Conservation (phyloP, 768 basidiomycete genomes). For the Termitomyces titanicus region DNA sequence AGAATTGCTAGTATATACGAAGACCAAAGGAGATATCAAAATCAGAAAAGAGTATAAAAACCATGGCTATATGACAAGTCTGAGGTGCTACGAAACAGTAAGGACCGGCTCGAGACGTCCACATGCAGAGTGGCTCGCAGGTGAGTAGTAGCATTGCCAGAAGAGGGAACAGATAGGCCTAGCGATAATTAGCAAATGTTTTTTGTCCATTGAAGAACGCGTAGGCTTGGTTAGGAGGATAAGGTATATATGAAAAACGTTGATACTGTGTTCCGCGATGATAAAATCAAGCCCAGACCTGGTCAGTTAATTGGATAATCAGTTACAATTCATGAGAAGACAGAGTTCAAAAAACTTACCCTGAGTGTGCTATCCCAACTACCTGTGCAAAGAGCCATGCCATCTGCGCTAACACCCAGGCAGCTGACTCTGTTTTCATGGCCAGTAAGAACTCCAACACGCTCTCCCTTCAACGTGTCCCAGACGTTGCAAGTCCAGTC, state of each 20-base stretch:
- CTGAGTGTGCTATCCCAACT: constrained; percentile 97
- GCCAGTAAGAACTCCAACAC: constrained; percentile 94
- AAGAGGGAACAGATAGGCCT: constrained; percentile 39
- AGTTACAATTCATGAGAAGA: constrained; percentile 1
- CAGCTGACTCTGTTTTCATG: constrained; percentile 99
- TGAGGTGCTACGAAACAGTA: constrained; percentile 43
- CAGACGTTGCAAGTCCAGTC: constrained; percentile 99
- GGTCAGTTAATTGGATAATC: constrained; percentile 8
- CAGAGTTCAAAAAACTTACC: constrained; percentile 44
- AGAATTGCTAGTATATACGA: constrained; percentile 48
- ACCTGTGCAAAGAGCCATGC: constrained; percentile 98
- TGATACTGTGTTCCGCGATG: constrained; percentile 13
- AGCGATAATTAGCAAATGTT: constrained; percentile 16
- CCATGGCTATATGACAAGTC: constrained; percentile 22
- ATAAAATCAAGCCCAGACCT: constrained; percentile 83
- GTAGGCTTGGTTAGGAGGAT: constrained; percentile 13
- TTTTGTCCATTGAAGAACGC: constrained; percentile 16
- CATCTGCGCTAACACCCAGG: constrained; percentile 92
- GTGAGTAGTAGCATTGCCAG: constrained; percentile 53
- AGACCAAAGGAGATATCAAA: constrained; percentile 28
- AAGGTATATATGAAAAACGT: constrained; percentile 18
- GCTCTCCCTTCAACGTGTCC: constrained; percentile 98
- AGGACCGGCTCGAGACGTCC: constrained; percentile 62
- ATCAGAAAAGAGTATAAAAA: constrained; percentile 31
- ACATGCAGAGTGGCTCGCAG: constrained; percentile 41